A percentile compares a stretch with the other conserved stretches of the same genome.
These are phyloP conservation scores for Agrocybe chaxingu DNA, from an alignment of 768 basidiomycete species.

Conservation along the genomic window DNA sequence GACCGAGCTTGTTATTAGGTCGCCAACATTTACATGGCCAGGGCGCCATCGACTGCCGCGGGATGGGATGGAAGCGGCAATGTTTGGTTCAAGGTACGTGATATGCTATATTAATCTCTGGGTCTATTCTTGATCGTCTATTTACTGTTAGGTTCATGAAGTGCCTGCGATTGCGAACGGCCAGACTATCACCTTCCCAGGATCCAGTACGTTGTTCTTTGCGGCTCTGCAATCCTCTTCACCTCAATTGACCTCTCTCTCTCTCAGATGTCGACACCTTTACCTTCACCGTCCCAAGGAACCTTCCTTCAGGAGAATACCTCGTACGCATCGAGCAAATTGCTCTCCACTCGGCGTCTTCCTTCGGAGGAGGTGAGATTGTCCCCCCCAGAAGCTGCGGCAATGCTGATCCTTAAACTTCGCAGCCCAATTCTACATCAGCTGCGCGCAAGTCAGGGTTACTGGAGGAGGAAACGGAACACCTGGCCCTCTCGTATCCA, in stretches of 20 bases:
- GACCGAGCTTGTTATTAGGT: constrained; percentile 15
- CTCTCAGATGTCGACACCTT: constrained; percentile 21
- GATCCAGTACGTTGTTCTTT: constrained; percentile 21
- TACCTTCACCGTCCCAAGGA: constrained; percentile 32
- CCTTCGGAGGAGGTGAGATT: constrained; percentile 31
- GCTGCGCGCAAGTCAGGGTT: constrained; percentile 38
- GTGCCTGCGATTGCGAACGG: constrained; percentile 39
- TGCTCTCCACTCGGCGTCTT: constrained; percentile 34
- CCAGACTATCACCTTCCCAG: constrained; percentile 37
- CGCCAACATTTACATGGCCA: constrained; percentile 42
- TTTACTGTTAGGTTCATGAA: constrained; percentile 32
- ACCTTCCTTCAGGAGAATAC: constrained; percentile 35
- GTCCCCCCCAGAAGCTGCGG: background rate
- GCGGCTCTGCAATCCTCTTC: background rate
- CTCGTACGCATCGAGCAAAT: constrained; percentile 37
- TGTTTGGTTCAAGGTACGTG: constrained; percentile 39
- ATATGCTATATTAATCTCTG: background rate
- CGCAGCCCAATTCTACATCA: constrained; percentile 29
- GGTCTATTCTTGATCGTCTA: background rate
- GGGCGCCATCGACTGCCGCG: constrained; percentile 31
- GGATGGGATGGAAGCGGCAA: constrained; percentile 36
- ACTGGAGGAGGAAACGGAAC: constrained; percentile 30
- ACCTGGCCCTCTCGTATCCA: constrained; percentile 15
- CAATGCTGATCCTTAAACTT: background rate
- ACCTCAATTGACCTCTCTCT: background rate